Conservation (phyloP, 768 basidiomycete species). For the Tulasnella sp. region DNA sequence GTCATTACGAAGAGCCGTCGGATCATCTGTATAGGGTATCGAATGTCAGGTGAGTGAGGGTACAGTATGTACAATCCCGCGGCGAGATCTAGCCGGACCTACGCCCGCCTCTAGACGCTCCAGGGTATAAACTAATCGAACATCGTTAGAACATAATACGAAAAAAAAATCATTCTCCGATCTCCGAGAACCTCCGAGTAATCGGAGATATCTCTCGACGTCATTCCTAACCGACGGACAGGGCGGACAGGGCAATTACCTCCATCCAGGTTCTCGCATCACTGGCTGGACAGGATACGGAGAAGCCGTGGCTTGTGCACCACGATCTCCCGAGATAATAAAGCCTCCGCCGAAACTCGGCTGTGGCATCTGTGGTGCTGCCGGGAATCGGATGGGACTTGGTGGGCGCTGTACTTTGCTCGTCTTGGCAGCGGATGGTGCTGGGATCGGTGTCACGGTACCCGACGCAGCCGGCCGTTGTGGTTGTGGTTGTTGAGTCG, state of each 20-base stretch:
- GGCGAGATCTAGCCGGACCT: background rate
- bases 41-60: background rate
- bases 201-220: background rate
- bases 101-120: background rate
- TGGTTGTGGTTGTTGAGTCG: background rate
- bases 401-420: background rate
- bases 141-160: background rate
- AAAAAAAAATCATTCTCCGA: background rate
- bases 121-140: background rate
- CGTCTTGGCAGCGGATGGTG: background rate
- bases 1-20: background rate
- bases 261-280: background rate
- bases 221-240: background rate
- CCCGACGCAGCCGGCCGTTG: background rate
- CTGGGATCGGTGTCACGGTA: background rate
- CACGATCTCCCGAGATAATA: background rate
- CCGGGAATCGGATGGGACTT: background rate
- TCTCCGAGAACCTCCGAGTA: background rate
- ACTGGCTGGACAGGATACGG: background rate
- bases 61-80: background rate
- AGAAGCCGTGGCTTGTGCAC: background rate
- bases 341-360: background rate
- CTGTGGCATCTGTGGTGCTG: background rate
- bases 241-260: background rate
- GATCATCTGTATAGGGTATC: background rate